These are phyloP conservation scores for Xanthoconium separans DNA, from an alignment of 1,284 basidiomycete species.

Conservation along the genomic window DNA sequence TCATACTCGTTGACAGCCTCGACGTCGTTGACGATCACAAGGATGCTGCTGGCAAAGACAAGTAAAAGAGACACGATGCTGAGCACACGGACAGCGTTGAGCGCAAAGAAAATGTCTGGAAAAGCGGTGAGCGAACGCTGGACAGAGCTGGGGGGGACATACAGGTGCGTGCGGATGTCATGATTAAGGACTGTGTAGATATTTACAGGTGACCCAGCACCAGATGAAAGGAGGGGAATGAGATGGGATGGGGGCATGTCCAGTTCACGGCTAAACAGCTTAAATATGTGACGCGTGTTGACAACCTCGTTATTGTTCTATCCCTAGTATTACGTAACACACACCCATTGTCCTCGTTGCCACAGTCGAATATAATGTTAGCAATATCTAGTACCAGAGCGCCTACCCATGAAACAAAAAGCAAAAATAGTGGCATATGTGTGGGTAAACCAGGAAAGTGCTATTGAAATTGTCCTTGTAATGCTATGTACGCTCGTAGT, in stretches of 20 bases:
- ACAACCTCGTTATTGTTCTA: conserved; percentile 32
- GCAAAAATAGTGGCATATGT: conserved; percentile 10
- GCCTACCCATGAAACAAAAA: neutral
- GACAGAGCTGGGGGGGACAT: conserved; percentile 16
- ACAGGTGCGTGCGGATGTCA: conserved; percentile 42
- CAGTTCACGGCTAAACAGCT: neutral
- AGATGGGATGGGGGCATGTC: neutral
- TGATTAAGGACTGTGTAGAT: conserved; percentile 19
- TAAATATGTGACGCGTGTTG: conserved; percentile 24
- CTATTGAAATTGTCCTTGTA: conserved; percentile 13
- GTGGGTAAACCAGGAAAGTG: conserved; percentile 17
- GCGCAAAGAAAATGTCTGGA: conserved; percentile 71
- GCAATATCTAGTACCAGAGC: neutral
- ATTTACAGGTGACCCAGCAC: conserved; percentile 36
- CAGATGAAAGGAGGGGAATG: conserved; percentile 15
- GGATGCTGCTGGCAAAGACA: conserved; percentile 80
- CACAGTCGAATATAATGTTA: neutral
- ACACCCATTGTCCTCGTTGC: conserved; percentile 28
- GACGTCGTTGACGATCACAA: conserved; percentile 78
- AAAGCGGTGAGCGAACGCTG: conserved; percentile 1
- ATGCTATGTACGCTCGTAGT: conserved; percentile 14
- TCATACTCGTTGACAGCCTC: conserved; percentile 71
- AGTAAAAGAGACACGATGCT: conserved; percentile 79
- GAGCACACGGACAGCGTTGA: conserved; percentile 76
- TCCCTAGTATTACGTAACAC: conserved; percentile 20